Evolutionary conservation across 441 rosid species (phyloP), one percentile per base, ranked within the genome.

Genomic region (Pelargonium cotyledonis): DNA sequence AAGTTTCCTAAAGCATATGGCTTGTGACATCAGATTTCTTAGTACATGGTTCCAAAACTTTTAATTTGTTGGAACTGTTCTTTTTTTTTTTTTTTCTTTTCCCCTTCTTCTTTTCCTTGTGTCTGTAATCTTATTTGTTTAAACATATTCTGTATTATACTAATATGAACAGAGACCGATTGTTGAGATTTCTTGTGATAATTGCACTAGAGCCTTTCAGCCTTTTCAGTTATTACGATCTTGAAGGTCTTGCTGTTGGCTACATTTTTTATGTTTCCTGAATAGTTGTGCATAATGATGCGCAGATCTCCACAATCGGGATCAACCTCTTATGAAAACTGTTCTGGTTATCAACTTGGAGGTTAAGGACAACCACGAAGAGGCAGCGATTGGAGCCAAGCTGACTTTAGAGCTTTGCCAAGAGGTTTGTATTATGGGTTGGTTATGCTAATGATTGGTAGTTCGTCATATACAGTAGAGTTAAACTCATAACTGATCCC

Each of bases 351-450:
- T 92, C 77, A 92, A 92, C 85, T 79, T 93, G 82, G 98, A 93
- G 74, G 98, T 93, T 40, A 93, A 90, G 84, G 98, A 92, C 71
- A 92, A 89, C 81, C 98, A 93, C 23, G 97, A 93, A 74, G 98
- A 90, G 79, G 98, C 96, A 58, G 97, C 98, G 7, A 70, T 82
- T 6, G 98, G 98, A 68, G 98, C 85, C 71, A 86, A 87, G 55
- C 91, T 87, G 47, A 79, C 94, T 63, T 78, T 89, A 74, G 97
- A 93, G 72, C 85, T 93, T 61, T 93, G 98, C 80, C 91, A 84
- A 79, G 90, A 86, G 89, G 95, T 89, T 40, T 49, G 65, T 67
- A 41, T 70, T 31, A 31, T 31, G 38, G 38, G 14, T 9, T 47
- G 53, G 53, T 47, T 47, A 47, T 47, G 53, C 14, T 47, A 47